phyloP scores from a whole-genome alignment of 2,329 filamentous ascomycete genomes.

The Apiospora marii region DNA sequence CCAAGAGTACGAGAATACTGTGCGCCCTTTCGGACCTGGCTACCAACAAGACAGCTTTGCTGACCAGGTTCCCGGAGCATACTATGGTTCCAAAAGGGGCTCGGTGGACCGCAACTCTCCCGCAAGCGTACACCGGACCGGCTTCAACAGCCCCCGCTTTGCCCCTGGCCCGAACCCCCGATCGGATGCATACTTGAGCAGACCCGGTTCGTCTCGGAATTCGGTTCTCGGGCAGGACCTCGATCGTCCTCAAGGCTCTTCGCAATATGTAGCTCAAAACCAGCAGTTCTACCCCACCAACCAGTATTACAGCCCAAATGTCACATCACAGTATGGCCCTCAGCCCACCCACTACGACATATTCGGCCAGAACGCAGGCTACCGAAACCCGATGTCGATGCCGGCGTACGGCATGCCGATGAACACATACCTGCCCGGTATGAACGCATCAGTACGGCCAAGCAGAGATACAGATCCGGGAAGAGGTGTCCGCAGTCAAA shows the following conservation, averaged over 20 bases:
- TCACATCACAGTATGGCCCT: slow-evolving; percentile 48
- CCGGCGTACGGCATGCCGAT: slow-evolving; percentile 44
- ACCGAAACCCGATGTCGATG: slow-evolving; percentile 44
- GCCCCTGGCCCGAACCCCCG: slow-evolving; percentile 40
- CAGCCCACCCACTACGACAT: slow-evolving; percentile 43
- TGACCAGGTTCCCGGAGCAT: slow-evolving; percentile 39
- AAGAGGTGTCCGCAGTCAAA: slow-evolving; percentile 70
- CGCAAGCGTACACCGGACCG: slow-evolving; percentile 40
- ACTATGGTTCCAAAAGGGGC: slow-evolving; percentile 43
- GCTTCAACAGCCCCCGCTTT: slow-evolving; percentile 42
- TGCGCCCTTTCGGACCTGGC: slow-evolving; percentile 35
- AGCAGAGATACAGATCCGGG: slow-evolving; percentile 65
- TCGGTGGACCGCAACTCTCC: slow-evolving; percentile 51
- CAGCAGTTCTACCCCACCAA: slow-evolving; percentile 32
- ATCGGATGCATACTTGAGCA: slow-evolving; percentile 45
- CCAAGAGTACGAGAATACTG: slow-evolving; percentile 38
- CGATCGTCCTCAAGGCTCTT: slow-evolving; percentile 47
- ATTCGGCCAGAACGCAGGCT: slow-evolving; percentile 45
- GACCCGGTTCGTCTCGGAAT: slow-evolving; percentile 45
- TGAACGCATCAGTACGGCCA: slow-evolving; percentile 42
- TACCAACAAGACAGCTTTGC: slow-evolving; percentile 43
- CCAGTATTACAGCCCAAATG: slow-evolving; percentile 30
- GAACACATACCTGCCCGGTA: slow-evolving; percentile 37
- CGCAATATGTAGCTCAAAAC: slow-evolving; percentile 43
- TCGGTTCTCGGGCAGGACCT: slow-evolving; percentile 44